Conservation (phyloP, 352 stramenopile species). For the Phytophthora crassamura region DNA sequence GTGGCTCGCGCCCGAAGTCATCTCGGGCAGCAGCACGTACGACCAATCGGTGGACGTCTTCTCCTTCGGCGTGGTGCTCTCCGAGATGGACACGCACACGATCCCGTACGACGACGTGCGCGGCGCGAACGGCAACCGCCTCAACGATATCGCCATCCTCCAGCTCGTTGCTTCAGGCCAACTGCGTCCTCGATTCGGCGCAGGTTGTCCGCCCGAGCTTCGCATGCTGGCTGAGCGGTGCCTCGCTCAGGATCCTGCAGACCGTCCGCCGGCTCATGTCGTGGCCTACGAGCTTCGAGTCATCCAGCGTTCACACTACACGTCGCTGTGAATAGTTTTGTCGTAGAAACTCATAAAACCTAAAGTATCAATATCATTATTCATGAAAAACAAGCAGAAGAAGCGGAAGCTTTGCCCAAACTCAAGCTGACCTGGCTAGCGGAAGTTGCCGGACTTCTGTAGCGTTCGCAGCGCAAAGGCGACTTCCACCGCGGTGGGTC, state of each 20-base stretch:
- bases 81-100: slow-evolving; percentile 60
- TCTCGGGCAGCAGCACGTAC: slow-evolving; percentile 53
- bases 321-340: slow-evolving; percentile 21
- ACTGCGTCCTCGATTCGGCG: slow-evolving; percentile 40
- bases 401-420: too few species aligned
- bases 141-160: slow-evolving; percentile 57
- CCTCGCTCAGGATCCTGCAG: slow-evolving; percentile 34
- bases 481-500: slow-evolving; percentile 58
- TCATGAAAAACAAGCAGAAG: slow-evolving; percentile 4
- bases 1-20: slow-evolving; percentile 69
- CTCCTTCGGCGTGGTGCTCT: slow-evolving; percentile 62
- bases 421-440: too few species aligned
- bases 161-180: slow-evolving; percentile 46
- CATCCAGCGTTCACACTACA: slow-evolving; percentile 41
- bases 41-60: slow-evolving; percentile 62
- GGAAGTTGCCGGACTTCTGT: slow-evolving; percentile 42
- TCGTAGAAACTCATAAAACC: slow-evolving; percentile 19
- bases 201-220: slow-evolving; percentile 47
- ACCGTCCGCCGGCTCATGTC: slow-evolving; percentile 50
- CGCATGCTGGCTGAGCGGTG: slow-evolving; percentile 40
- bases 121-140: slow-evolving; percentile 34
- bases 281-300: slow-evolving; percentile 51
- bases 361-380: slow-evolving; percentile 21
- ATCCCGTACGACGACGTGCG: slow-evolving; percentile 57
- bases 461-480: slow-evolving; percentile 54